Evolutionary conservation across 169 alveolate species (phyloP).

Genomic region (Toxoplasma gondii): DNA sequence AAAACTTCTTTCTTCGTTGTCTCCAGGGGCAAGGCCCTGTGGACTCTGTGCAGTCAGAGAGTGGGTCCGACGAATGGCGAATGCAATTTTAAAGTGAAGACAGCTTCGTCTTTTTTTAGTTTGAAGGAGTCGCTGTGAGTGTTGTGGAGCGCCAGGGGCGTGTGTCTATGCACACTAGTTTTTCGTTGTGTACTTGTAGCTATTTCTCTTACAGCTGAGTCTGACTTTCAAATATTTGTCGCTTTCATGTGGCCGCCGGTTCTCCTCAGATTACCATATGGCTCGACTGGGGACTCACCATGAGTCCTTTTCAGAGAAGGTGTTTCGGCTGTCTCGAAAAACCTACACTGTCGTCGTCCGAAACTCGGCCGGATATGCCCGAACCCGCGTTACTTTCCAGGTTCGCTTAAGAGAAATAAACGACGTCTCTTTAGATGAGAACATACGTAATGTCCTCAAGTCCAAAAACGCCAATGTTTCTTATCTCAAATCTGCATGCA

Average conservation of each 20-base stretch:
- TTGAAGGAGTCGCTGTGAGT: too few relatives aligned
- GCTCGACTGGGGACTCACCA: background rate
- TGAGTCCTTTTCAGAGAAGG: background rate
- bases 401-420: background rate
- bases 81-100: too few relatives aligned
- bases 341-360: conserved; percentile 48
- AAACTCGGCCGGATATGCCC: conserved; percentile 57
- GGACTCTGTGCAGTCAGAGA: too few relatives aligned
- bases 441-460: background rate
- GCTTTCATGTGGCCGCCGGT: background rate
- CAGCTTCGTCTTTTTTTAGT: too few relatives aligned
- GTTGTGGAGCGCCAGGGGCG: too few relatives aligned
- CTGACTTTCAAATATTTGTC: background rate
- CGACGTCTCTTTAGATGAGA: background rate
- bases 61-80: too few relatives aligned
- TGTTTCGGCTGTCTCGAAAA: conserved; percentile 40
- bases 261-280: background rate
- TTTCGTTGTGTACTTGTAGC: background rate
- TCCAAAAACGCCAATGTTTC: background rate
- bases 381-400: conserved; percentile 57
- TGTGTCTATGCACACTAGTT: too few relatives aligned
- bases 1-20: too few relatives aligned
- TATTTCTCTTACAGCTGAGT: background rate
- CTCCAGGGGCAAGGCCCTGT: too few relatives aligned
- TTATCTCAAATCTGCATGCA: background rate